These are phyloP conservation scores for Ascoidea rubescens DNA, from an alignment of 805 yeast species.

Conservation along the genomic window DNA sequence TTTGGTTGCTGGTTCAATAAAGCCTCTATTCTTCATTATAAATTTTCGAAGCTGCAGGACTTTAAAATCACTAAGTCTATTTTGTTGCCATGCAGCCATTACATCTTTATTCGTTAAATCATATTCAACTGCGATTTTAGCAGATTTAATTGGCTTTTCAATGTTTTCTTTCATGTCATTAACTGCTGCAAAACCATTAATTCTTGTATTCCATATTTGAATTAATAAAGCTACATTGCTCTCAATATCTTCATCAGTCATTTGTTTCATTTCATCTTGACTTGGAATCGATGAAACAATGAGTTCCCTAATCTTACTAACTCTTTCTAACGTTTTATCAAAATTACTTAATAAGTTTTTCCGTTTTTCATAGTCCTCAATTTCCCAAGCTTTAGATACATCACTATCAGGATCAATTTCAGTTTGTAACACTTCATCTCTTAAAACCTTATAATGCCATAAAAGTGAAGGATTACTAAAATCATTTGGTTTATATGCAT, in stretches of 20 bases:
- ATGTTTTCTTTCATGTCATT: neutral
- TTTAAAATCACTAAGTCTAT: neutral
- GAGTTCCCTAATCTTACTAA: neutral
- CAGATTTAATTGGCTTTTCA: neutral
- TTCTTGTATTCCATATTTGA: neutral
- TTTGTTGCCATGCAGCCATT: neutral
- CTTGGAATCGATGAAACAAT: neutral
- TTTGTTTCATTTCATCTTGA: neutral
- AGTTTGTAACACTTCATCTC: slow-evolving; percentile 51
- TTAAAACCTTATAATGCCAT: slow-evolving; percentile 50
- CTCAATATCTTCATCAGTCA: neutral
- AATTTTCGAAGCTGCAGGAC: neutral
- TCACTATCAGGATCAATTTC: slow-evolving; percentile 21
- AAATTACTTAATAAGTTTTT: neutral
- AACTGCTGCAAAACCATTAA: neutral
- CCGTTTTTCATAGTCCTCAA: neutral
- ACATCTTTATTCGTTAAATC: neutral
- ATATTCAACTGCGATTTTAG: neutral
- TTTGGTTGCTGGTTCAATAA: neutral
- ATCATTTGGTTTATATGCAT: slow-evolving; percentile 41
- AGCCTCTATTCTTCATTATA: neutral
- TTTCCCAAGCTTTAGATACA: slow-evolving; percentile 6
- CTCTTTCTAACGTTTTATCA: neutral
- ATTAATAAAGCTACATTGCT: neutral
- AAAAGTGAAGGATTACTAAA: slow-evolving; percentile 54